Percentiles rank a stretch among this genome's conserved stretches.
Conservation (phyloP, 371 early-diverging fungal species). For the Chytridium lagenaria region DNA sequence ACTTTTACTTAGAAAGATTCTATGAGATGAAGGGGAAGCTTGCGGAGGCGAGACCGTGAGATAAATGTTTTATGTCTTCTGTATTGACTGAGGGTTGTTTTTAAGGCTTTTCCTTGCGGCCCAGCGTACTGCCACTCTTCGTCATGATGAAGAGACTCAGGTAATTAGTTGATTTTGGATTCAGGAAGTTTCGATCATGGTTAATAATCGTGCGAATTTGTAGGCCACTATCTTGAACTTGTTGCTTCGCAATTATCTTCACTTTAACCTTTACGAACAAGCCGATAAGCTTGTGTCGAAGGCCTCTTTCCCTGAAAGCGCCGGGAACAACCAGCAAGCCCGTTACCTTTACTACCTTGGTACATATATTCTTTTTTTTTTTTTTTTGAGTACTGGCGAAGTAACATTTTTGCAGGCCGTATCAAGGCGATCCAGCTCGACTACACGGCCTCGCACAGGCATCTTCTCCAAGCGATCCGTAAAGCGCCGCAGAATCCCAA, state of each 20-base stretch:
- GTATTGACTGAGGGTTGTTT: not conserved
- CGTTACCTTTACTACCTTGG: conserved; percentile 94
- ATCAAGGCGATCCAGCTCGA: conserved; percentile 96
- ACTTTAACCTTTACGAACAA: conserved; percentile 92
- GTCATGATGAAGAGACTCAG: conserved; percentile 82
- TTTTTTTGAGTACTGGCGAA: too few species aligned
- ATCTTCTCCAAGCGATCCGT: conserved; percentile 90
- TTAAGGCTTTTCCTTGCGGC: conserved; percentile 75
- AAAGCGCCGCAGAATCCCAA: conserved; percentile 90
- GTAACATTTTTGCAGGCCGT: conserved; percentile 67
- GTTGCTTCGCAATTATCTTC: conserved; percentile 87
- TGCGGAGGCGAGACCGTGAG: conserved; percentile 79
- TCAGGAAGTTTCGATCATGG: not conserved
- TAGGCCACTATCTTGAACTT: conserved; percentile 92
- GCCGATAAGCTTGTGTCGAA: conserved; percentile 95
- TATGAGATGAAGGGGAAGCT: conserved; percentile 77
- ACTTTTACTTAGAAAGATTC: conserved; percentile 91
- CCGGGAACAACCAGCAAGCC: conserved; percentile 91
- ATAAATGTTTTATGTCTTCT: not conserved
- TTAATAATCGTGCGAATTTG: conserved; percentile 47
- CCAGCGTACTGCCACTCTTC: conserved; percentile 88
- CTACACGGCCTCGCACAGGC: conserved; percentile 87
- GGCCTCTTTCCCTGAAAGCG: conserved; percentile 88
- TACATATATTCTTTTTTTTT: conserved; percentile 6
- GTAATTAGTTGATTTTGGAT: conserved; percentile 24